Evolutionary conservation across 495 filamentous ascomycete genomes (phyloP), one percentile per base, ranked within the genome.

Genomic region (Penicillium coprophilum): DNA sequence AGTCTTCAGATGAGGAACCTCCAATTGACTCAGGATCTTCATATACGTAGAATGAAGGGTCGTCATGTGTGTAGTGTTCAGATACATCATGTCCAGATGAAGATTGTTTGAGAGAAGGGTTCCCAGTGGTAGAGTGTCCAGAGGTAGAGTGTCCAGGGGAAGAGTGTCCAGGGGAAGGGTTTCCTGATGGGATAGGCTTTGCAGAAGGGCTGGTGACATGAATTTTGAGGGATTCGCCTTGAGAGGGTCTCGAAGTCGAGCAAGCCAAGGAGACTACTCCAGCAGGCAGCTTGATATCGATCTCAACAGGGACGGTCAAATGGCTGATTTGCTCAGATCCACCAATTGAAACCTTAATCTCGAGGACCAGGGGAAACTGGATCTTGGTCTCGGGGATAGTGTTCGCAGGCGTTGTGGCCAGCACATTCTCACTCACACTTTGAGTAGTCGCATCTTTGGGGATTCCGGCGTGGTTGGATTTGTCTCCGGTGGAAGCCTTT

Each of bases 341-440:
- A n/a, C 28, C 46, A 36, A 31, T 9, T 20, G 30, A 38, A 39
- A 53, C 8, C 8, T 36, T 53, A 23, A 40, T 13, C 20, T 40
- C 41, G 11, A 39, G 20, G 9, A 47, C 48, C 30, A 36, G 7
- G 30, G 46, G 19, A n/a, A 34, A 17, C 7, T 27, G 19, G 31
- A 49, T 2, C 28, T 49, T 49, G n/a, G 15, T 36, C 17, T 40
- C 34, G n/a, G 23, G n/a, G 12, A 30, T 10, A 10, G 6, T 50
- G 11, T 17, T 23, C 15, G 9, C 21, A 7, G 48, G 7, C 23
- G 48, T 27, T 23, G 32, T 12, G 34, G 31, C 30, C 15, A 19
- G 23, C 31, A 50, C 24, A 49, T 50, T n/a, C 41, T 46, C 43
- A 66, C 64, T 66, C 65, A 65, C 51, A 48, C 63, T 58, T 34